These are phyloP conservation scores for Metroxylon sagu DNA, from an alignment of 176 grass and related monocot species.

Conservation along the genomic window DNA sequence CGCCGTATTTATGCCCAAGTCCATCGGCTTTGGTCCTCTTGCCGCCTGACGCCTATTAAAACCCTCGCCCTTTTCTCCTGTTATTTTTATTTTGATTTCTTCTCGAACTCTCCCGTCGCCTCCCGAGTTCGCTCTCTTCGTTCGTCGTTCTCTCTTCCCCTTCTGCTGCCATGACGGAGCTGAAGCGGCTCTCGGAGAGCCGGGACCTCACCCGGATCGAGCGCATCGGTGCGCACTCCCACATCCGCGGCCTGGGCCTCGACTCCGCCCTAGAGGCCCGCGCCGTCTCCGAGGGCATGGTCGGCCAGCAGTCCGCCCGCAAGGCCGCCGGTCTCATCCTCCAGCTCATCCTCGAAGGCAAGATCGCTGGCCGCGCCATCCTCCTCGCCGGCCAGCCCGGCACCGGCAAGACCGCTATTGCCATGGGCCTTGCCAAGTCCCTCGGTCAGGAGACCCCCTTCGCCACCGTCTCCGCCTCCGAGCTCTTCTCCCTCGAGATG, in stretches of 20 bases:
- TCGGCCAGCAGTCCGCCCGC: slow-evolving; percentile 81
- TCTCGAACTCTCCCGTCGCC: no score
- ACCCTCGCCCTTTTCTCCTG: not conserved
- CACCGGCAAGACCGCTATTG: slow-evolving; percentile 86
- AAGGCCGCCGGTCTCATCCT: slow-evolving; percentile 73
- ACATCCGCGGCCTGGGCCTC: slow-evolving; percentile 89
- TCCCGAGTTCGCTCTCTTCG: not conserved
- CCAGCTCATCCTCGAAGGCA: slow-evolving; percentile 75
- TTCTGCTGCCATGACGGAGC: slow-evolving; percentile 56
- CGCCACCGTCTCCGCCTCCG: slow-evolving; percentile 71
- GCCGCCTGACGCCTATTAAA: not conserved
- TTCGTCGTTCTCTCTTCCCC: not conserved
- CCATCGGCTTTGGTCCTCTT: no score
- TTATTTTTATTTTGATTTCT: not conserved
- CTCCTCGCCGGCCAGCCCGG: slow-evolving; percentile 90
- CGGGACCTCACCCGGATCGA: slow-evolving; percentile 90
- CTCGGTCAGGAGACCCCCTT: slow-evolving; percentile 86
- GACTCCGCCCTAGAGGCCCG: slow-evolving; percentile 83
- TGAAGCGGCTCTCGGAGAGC: slow-evolving; percentile 76
- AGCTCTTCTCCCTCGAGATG: slow-evolving; percentile 90
- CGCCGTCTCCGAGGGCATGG: slow-evolving; percentile 84
- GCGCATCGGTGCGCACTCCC: slow-evolving; percentile 91
- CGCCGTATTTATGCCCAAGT: no score
- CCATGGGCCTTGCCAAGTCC: slow-evolving; percentile 95
- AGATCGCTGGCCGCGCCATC: slow-evolving; percentile 71